A percentile compares a stretch with the other conserved stretches of the same genome.
Evolutionary conservation across 495 filamentous ascomycete genomes (phyloP).

Genomic region (Aspergillus egyptiacus): DNA sequence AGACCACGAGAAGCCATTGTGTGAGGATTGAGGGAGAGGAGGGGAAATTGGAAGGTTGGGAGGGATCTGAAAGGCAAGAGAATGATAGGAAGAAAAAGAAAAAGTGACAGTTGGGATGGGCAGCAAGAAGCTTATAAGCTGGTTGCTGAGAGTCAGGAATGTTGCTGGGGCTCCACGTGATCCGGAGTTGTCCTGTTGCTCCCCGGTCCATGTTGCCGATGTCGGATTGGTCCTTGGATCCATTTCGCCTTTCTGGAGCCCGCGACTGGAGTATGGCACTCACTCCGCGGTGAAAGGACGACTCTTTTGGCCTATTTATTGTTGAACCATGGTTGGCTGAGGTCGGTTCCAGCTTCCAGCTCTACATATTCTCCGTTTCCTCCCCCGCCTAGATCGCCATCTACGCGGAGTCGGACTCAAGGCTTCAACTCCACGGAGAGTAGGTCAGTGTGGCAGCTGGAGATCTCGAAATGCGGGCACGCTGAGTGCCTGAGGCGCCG

Average conservation of each 20-base stretch:
- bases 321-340: no score
- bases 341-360: no score
- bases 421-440: no score
- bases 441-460: no score
- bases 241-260: not conserved
- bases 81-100: constrained; percentile 22
- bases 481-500: no score
- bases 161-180: constrained; percentile 20
- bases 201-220: constrained; percentile 35
- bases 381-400: no score
- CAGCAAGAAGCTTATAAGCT: constrained; percentile 17
- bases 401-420: no score
- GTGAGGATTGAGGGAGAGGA: constrained; percentile 22
- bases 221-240: not conserved
- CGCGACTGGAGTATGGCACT: no score
- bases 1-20: constrained; percentile 85
- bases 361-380: no score
- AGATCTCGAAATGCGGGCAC: no score
- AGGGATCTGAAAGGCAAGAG: constrained; percentile 17
- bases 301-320: no score
- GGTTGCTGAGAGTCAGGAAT: constrained; percentile 14
- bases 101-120: constrained; percentile 5
- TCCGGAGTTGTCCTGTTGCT: constrained; percentile 32
- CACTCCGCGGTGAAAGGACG: no score
- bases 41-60: constrained; percentile 19